A percentile compares a stretch with the other conserved stretches of the same genome.
Conservation (phyloP, 306 rosid genomes). For the Casuarina cunninghamiana region DNA sequence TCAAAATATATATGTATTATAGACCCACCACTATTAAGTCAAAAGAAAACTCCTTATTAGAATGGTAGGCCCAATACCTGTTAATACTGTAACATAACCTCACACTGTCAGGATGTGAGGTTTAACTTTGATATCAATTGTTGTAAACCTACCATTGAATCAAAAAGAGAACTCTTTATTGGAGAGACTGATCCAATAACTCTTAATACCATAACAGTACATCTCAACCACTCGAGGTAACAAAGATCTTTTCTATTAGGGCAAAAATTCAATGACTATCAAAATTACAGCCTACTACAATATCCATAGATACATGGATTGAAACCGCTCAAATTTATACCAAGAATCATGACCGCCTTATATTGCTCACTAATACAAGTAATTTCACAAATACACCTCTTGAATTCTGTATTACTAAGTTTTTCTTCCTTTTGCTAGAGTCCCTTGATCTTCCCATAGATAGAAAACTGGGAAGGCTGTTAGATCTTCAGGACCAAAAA, state of each 20-base stretch:
- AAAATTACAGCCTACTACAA: background rate
- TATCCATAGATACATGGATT: background rate
- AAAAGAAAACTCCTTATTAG: too few relatives aligned
- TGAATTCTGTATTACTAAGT: background rate
- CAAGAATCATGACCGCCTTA: background rate
- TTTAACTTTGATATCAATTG: too few relatives aligned
- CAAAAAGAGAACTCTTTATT: too few relatives aligned
- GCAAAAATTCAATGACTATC: background rate
- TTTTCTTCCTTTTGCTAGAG: background rate
- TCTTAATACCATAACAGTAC: too few relatives aligned
- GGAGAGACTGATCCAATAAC: too few relatives aligned
- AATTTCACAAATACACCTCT: background rate
- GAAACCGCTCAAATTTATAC: background rate
- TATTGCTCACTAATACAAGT: background rate
- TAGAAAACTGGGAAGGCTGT: conserved; percentile 23
- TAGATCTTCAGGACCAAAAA: background rate
- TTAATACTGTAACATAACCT: too few relatives aligned
- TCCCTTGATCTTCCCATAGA: conserved; percentile 11
- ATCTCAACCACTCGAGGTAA: too few relatives aligned
- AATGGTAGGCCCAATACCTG: too few relatives aligned
- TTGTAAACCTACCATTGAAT: too few relatives aligned
- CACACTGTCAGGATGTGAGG: too few relatives aligned
- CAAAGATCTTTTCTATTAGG: background rate
- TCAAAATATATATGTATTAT: too few relatives aligned
- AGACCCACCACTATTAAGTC: too few relatives aligned